Evolutionary conservation across 495 filamentous ascomycete genomes (phyloP), one percentile per base, ranked within the genome.

Genomic region (Neurospora tetrasperma): DNA sequence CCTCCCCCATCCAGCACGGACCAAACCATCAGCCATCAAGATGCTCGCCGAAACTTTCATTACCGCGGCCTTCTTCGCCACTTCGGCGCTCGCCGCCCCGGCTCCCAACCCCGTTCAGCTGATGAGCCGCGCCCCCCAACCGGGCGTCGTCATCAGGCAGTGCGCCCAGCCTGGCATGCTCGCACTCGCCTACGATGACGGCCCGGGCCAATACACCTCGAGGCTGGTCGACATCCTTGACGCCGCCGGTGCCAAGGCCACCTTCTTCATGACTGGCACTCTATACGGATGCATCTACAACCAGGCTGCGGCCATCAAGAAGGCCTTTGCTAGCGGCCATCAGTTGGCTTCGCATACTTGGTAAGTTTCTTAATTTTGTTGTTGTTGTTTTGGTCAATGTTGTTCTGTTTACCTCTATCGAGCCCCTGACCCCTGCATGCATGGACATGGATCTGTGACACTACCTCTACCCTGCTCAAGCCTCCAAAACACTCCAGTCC

Each of bases 151-250:
- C 46, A 82, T 85, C 70, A 80, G 76, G 35, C 78, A 82, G 66
- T 86, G 84, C 79, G 73, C 74, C 70, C 78, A 77, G 72, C 80
- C 84, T 1, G 83, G 83, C 38, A 78, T 83, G 73, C 78, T 85
- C 14, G 81, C 83, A 3, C 75, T 86, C 48, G 93, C 92, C 0
- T 94, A 88, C 78, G 92, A 94, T 71, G 92, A 94, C 76, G 92
- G 92, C 1, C 91, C 92, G 10, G 90, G 88, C 69, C 81, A 85
- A 42, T 93, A 91, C 79, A 94, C 91, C 0, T 78, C 77, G 9
- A 84, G 88, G 70, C 84, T 94, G 35, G 83, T 94, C 39, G 88
- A 93, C 77, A 80, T 91, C 44, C 86, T 94, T 40, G 87, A 87
- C 69, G 80, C 79, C 48, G 91, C 89, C 75, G 81, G 85, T 35